Percentiles rank a stretch among this genome's conserved stretches.
phyloP scores from a whole-genome alignment of 495 filamentous ascomycete species.

The Glonium stellatum region DNA sequence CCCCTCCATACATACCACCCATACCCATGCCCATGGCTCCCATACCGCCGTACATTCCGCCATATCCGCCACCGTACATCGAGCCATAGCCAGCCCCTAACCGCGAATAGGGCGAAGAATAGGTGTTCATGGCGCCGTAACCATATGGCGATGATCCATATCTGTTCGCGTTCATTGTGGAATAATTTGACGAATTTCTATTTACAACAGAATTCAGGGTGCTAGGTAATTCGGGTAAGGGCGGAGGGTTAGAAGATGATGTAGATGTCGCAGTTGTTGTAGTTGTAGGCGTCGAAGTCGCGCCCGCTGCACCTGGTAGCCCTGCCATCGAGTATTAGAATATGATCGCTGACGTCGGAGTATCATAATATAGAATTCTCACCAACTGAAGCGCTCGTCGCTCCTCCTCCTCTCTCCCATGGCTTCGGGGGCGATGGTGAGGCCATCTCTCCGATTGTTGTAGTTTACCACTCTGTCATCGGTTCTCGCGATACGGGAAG shows the following conservation, averaged over 20 bases:
- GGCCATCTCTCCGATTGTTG: constrained; percentile 36
- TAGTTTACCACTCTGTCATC: constrained; percentile 27
- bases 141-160: constrained; percentile 46
- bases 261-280: constrained; percentile 40
- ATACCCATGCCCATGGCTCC: constrained; percentile 38
- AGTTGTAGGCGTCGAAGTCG: constrained; percentile 39
- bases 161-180: constrained; percentile 61
- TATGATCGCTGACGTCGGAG: constrained; percentile 2
- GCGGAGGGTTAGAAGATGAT: constrained; percentile 49
- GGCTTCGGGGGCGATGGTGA: constrained; percentile 96
- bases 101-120: constrained; percentile 61
- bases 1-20: constrained; percentile 39
- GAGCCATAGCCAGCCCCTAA: constrained; percentile 42
- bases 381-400: constrained; percentile 40
- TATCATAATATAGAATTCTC: constrained; percentile 7
- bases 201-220: constrained; percentile 71
- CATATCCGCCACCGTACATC: constrained; percentile 34
- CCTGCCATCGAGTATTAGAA: constrained; percentile 10
- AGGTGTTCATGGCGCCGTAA: constrained; percentile 45
- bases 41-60: constrained; percentile 40
- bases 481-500: background rate
- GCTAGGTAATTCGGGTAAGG: constrained; percentile 74
- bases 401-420: constrained; percentile 76
- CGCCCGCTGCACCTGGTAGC: constrained; percentile 33
- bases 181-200: constrained; percentile 75